Base-by-base conservation (phyloP, 495 filamentous ascomycete genomes). In the Tuber indicum region DNA sequence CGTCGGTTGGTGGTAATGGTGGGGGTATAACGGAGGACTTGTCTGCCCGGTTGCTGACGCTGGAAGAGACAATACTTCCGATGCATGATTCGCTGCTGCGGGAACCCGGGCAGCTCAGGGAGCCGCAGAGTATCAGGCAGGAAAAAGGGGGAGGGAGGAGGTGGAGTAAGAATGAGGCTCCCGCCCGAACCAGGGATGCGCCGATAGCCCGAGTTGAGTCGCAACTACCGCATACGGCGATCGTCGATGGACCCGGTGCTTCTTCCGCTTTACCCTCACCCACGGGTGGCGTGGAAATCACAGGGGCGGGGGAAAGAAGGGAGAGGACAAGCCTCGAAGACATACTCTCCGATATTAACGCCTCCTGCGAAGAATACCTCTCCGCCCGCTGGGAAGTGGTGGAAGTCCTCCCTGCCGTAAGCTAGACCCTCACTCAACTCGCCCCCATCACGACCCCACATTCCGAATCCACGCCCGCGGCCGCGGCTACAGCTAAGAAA, bases 31-130 rank as follows among this genome's bases (percentile, higher is more conserved):
- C 42, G 72, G 36, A 78, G 79, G 66, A 77, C 77, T 58, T 41
- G 49, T 52, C 73, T 8, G 71, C n/a, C 39, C 43, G 23, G n/a
- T 77, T 74, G 71, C 70, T 82, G 32, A 70, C 43, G 4, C 32
- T 82, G 36, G 80, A 82, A 75, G 82, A 82, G 74, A 72, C 76
- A 43, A 74, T 82, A 5, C 45, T 82, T 21, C 44, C 44, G 26
- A 71, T 77, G 26, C 73, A 76, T 9, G 74, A 79, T 44, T 45
- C 41, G 19, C 72, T 82, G 41, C 73, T 74, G 79, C 16, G 12
- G 36, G 79, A 82, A 49, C 72, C 78, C n/a, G 71, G 45, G 42
- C 72, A 75, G 62, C 75, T 82, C 23, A 72, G 70, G 39, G 74
- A 76, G n/a, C 66, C 82, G 62, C 80, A 66, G 19, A 52, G 26